Base-by-base conservation (phyloP, 2,329 filamentous ascomycete species). In the Pseudocercospora fuligena region DNA sequence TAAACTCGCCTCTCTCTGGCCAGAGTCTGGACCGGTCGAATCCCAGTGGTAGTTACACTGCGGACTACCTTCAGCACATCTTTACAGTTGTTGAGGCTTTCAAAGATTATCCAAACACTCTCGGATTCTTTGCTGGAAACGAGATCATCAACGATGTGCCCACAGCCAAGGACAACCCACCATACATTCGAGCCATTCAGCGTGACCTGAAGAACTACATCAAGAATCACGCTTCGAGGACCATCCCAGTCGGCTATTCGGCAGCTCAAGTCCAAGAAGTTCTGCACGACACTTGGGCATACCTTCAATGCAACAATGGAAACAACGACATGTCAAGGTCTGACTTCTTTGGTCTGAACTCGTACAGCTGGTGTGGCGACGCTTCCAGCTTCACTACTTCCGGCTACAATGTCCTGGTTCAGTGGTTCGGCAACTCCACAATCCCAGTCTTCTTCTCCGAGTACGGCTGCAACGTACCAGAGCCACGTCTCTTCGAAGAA, bases 371-470 rank as follows among this genome's bases (percentile, higher is more conserved):
- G 77, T 92, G 90, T 84, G 92, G 90, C 73, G 87, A 85, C 61
- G 81, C 88, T 12, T 89, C 89, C 62, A 87, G 85, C 57, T 92
- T 87, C 78, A 78, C 86, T 64, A 86, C 83, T 60, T 88, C 88
- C 2, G 85, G 86, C 40, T 93, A 90, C 77, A 81, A 90, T 71
- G 80, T 83, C 19, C 82, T 93, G 40, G 88, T 91, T 57, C 77
- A 81, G 1, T 87, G 89, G 77, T 93, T 94, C 82, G 80, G 83
- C 72, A 84, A 84, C 70, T 87, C 86, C 46, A 87, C 89, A 16
- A 85, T 93, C 43, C 92, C 92, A 33, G 84, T 94, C 73, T 94
- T 94, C 85, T 94, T 92, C 83, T 92, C 90, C 70, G 92, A 95
- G 76, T 90, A 89, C 73, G 92, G 92, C 67, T 94, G 92, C 87